Percentiles rank a stretch among this genome's conserved stretches.
These are phyloP conservation scores for Paecilomyces formosus DNA, from an alignment of 2,329 filamentous ascomycete species.

Conservation along the genomic window DNA sequence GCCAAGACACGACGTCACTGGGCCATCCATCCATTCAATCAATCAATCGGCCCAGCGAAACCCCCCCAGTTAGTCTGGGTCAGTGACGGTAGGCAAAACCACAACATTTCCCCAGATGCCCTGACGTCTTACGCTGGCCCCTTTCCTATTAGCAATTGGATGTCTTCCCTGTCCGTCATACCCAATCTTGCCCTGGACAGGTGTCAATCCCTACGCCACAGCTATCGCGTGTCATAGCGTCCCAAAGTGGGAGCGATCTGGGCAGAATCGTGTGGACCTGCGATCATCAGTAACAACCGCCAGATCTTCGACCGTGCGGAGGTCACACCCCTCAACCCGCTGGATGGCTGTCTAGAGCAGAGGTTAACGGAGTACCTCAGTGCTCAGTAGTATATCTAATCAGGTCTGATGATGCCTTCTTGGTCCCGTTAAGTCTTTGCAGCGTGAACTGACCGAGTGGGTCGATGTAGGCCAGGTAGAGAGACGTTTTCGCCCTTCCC, in stretches of 20 bases:
- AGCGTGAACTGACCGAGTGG: not conserved
- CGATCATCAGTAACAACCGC: not conserved
- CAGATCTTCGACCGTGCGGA: not conserved
- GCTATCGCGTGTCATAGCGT: not conserved
- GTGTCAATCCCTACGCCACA: not conserved
- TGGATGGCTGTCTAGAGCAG: constrained; percentile 20
- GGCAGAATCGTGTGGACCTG: not conserved
- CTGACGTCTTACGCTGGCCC: not conserved
- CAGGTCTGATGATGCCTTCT: constrained; percentile 7
- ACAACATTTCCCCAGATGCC: not conserved
- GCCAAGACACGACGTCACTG: constrained; percentile 1
- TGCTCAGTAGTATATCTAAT: constrained; percentile 10
- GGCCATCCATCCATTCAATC: not conserved
- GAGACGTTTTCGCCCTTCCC: not conserved
- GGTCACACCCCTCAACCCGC: constrained; percentile 5
- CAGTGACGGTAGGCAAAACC: not conserved
- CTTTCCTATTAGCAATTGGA: not conserved
- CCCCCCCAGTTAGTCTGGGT: not conserved
- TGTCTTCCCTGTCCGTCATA: not conserved
- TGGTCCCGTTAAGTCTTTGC: not conserved
- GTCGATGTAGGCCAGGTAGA: not conserved
- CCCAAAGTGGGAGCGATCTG: not conserved
- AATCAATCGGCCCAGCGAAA: not conserved
- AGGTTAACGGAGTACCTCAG: constrained; percentile 12
- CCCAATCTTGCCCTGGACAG: not conserved